These are phyloP conservation scores for Tilletia horrida DNA, from an alignment of 1,284 basidiomycete genomes.

Conservation along the genomic window DNA sequence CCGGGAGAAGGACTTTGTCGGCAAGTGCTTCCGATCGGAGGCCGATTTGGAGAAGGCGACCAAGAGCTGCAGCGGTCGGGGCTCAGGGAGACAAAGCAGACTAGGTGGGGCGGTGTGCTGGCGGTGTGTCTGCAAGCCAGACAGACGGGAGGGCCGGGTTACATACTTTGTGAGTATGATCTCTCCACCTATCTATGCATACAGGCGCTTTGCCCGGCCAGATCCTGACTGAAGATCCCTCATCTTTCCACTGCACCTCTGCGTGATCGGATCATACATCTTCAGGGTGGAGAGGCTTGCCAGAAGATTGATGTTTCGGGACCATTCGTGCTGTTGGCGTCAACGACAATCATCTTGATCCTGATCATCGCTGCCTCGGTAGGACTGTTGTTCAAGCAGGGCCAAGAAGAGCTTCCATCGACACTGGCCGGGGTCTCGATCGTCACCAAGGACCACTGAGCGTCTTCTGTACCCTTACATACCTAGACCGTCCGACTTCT, in stretches of 20 bases:
- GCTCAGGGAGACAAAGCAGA: slow-evolving; percentile 33
- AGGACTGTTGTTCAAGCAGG: slow-evolving; percentile 35
- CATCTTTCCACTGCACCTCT: not conserved
- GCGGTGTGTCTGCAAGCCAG: slow-evolving; percentile 39
- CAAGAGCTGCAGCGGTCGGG: slow-evolving; percentile 40
- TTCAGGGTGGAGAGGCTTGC: slow-evolving; percentile 41
- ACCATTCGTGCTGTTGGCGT: slow-evolving; percentile 39
- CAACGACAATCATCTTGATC: slow-evolving; percentile 33
- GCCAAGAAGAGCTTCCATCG: slow-evolving; percentile 37
- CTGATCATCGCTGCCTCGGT: slow-evolving; percentile 27
- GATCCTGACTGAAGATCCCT: not conserved
- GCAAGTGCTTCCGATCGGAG: slow-evolving; percentile 35
- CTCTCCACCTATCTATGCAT: too few species aligned
- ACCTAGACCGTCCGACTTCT: too few species aligned
- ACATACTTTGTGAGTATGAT: slow-evolving; percentile 32
- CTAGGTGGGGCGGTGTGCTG: slow-evolving; percentile 44
- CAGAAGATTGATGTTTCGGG: slow-evolving; percentile 47
- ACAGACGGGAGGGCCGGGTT: slow-evolving; percentile 27
- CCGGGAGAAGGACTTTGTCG: slow-evolving; percentile 21
- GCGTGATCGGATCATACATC: not conserved
- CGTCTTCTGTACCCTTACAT: too few species aligned
- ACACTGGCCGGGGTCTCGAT: slow-evolving; percentile 41
- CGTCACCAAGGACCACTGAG: slow-evolving; percentile 10
- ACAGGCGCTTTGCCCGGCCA: too few species aligned
- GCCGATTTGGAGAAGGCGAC: slow-evolving; percentile 38